A percentile compares a stretch with the other conserved stretches of the same genome.
Evolutionary conservation across 768 basidiomycete species (phyloP).

Genomic region (Mycena maculata): DNA sequence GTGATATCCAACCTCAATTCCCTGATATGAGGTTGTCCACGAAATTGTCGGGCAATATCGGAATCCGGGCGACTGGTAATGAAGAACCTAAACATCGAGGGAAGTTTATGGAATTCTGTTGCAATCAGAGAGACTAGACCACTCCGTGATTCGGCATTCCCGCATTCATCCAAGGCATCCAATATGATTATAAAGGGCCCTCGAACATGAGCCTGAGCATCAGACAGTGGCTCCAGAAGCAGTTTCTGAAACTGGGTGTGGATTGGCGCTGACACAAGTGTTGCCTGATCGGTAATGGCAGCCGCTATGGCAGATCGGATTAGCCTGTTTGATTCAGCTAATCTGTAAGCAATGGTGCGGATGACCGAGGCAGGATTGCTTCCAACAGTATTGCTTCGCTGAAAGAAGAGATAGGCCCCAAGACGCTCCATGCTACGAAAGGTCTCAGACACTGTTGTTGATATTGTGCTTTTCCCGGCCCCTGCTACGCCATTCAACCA

Average conservation of each 20-base stretch:
- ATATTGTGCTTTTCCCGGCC: slow-evolving; percentile 36
- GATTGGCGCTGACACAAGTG: neutral
- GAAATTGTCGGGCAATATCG: slow-evolving; percentile 35
- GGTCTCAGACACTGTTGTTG: slow-evolving; percentile 33
- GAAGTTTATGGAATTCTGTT: slow-evolving; percentile 32
- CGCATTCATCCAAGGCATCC: slow-evolving; percentile 53
- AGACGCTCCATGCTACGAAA: slow-evolving; percentile 29
- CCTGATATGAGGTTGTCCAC: too few relatives aligned
- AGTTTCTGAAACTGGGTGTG: slow-evolving; percentile 30
- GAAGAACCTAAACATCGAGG: slow-evolving; percentile 45
- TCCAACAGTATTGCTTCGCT: slow-evolving; percentile 15
- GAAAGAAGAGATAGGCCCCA: slow-evolving; percentile 35
- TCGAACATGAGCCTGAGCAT: neutral
- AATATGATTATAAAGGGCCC: slow-evolving; percentile 44
- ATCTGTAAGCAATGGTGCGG: slow-evolving; percentile 24
- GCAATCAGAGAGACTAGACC: slow-evolving; percentile 39
- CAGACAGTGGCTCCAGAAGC: slow-evolving; percentile 24
- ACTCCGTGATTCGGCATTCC: slow-evolving; percentile 31
- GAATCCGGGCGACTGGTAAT: slow-evolving; percentile 46
- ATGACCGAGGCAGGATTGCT: slow-evolving; percentile 26
- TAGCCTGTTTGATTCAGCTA: slow-evolving; percentile 5
- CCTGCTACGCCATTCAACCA: slow-evolving; percentile 38
- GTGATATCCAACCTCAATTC: too few relatives aligned
- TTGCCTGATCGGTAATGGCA: neutral
- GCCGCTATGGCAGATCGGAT: neutral